Base-by-base conservation (phyloP, 108 stramenopile genomes). In the Nitzschia sp. region DNA sequence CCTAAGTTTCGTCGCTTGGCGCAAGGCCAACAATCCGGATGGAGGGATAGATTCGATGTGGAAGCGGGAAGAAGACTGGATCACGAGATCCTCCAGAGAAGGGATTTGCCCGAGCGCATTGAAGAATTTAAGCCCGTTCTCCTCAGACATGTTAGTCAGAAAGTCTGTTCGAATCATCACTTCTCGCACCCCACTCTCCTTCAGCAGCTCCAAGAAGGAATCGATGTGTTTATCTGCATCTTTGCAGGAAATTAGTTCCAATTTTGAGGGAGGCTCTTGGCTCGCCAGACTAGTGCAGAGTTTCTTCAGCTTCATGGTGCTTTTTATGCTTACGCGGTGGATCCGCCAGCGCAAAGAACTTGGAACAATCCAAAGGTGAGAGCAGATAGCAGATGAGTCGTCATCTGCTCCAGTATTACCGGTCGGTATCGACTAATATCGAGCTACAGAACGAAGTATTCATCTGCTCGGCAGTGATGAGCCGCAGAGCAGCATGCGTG, bases 201-300 rank as follows among this genome's bases (percentile, higher is more conserved):
- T 33, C 26, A 69, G 45, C 1, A 53, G 6, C 5, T 1, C 17
- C 29, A 58, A 27, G 47, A 69, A 69, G 3, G 68, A 4, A 30
- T 69, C 68, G n/a, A 69, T 69, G 9, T 58, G n/a, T 21, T 30
- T 34, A n/a, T 69, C 68, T 16, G 56, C 55, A 69, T 69, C 68
- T 0, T 29, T 17, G 38, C 60, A 61, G 13, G 60, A 41, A 6
- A 61, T 41, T 17, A 61, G 25, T 1, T 61, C 19, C 6, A 61
- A 13, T 41, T 31, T 41, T 6, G 60, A 22, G 8, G 60, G 9
- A 15, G n/a, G 15, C 11, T 58, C 56, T 31, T 34, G 13, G 13
- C 31, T 34, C 33, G 32, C 33, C 56, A 58, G 32, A 6, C 31
- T 31, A 1, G 16, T 58, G 32, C 56, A 58, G 13, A 58, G 21